A percentile compares a stretch with the other conserved stretches of the same genome.
Evolutionary conservation across 306 rosid genomes (phyloP).

Genomic region (Amphicarpaea edgeworthii): DNA sequence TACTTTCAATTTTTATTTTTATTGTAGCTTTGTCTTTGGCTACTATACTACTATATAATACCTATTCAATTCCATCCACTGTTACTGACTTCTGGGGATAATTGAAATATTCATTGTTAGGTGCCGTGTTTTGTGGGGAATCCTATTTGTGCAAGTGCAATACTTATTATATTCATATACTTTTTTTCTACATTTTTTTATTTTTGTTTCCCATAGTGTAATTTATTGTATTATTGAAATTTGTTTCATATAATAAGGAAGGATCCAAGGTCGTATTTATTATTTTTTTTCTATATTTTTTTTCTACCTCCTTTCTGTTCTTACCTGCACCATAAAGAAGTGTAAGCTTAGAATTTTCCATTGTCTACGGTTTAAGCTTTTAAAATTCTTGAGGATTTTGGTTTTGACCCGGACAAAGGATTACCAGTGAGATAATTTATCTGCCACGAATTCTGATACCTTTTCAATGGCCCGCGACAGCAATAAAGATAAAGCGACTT

Average conservation of each 20-base stretch:
- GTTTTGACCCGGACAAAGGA: slow-evolving; percentile 48
- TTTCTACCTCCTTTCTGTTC: no score
- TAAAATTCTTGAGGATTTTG: slow-evolving; percentile 23
- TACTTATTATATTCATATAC: neutral
- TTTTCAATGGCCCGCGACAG: neutral
- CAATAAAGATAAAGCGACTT: neutral
- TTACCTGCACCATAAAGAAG: no score
- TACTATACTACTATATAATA: neutral
- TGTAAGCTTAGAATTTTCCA: neutral
- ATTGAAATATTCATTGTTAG: slow-evolving; percentile 31
- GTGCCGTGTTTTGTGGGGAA: slow-evolving; percentile 65
- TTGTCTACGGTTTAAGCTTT: slow-evolving; percentile 38
- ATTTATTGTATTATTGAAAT: no score
- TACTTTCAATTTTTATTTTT: slow-evolving; percentile 7
- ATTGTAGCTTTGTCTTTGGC: slow-evolving; percentile 21
- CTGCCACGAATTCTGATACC: neutral
- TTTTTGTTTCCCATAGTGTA: no score
- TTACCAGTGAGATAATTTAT: neutral
- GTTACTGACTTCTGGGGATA: slow-evolving; percentile 33
- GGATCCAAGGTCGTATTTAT: no score
- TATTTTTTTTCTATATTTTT: no score
- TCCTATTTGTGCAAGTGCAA: slow-evolving; percentile 37
- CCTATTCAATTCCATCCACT: slow-evolving; percentile 18
- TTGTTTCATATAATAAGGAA: no score
- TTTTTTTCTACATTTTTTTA: neutral